Percentiles rank a stretch among this genome's conserved stretches.
Conservation (phyloP, 129 eudicot species). For the Escallonia rubra region DNA sequence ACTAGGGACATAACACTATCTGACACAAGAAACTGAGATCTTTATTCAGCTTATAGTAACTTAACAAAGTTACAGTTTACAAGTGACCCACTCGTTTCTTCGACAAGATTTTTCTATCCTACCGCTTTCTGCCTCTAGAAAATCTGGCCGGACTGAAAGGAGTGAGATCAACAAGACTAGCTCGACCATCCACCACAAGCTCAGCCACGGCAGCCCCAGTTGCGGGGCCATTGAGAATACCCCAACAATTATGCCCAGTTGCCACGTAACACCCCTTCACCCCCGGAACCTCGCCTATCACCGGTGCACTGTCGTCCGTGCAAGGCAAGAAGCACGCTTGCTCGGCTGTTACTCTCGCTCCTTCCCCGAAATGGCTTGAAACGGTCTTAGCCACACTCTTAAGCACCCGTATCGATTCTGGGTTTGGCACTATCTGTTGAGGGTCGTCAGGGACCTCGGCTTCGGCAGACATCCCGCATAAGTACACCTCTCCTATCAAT, state of each 20-base stretch:
- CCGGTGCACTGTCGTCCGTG: constrained; percentile 65
- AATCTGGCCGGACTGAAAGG: constrained; percentile 65
- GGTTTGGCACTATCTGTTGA: constrained; percentile 50
- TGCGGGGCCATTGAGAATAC: constrained; percentile 86
- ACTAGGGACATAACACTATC: constrained; percentile 3
- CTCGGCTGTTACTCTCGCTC: constrained; percentile 63
- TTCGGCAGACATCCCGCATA: constrained; percentile 82
- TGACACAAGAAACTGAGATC: background rate
- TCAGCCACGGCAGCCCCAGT: constrained; percentile 85
- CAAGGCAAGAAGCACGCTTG: constrained; percentile 86
- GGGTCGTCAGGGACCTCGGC: constrained; percentile 74
- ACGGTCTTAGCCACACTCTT: constrained; percentile 57
- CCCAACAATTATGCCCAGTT: constrained; percentile 89
- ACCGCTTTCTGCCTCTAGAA: constrained; percentile 11
- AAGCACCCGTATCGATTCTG: constrained; percentile 49
- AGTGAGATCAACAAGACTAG: constrained; percentile 52
- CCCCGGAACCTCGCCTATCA: constrained; percentile 76
- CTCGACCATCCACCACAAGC: constrained; percentile 69
- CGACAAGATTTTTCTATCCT: background rate
- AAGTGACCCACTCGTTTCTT: too few relatives aligned
- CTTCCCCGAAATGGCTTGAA: constrained; percentile 57
- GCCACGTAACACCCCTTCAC: constrained; percentile 64
- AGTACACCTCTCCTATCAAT: constrained; percentile 79
- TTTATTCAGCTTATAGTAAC: background rate
- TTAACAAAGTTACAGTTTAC: too few relatives aligned